A percentile compares a stretch with the other conserved stretches of the same genome.
Evolutionary conservation across 257 asterid genomes (phyloP).

Genomic region (Striga asiatica): DNA sequence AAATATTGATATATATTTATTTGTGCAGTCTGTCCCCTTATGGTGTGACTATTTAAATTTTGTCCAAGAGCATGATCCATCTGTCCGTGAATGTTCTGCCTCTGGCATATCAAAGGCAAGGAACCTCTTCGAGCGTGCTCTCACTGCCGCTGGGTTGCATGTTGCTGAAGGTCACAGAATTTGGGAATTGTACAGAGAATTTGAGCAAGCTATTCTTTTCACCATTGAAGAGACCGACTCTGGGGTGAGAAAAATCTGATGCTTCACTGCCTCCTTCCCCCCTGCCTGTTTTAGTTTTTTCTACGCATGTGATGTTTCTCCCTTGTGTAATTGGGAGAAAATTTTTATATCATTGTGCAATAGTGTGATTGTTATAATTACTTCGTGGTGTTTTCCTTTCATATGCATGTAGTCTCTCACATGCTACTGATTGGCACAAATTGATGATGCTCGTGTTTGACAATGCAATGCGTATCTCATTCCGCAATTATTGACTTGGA

Average conservation of each 20-base stretch:
- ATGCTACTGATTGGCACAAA: neutral
- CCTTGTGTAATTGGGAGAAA: neutral
- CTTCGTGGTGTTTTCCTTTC: neutral
- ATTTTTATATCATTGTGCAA: neutral
- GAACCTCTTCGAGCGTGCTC: constrained; percentile 81
- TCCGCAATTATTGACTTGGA: constrained; percentile 4
- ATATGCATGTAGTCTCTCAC: neutral
- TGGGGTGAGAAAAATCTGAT: constrained; percentile 34
- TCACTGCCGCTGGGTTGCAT: constrained; percentile 85
- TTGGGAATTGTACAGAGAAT: constrained; percentile 77
- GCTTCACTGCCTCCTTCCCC: too few relatives aligned
- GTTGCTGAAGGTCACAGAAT: constrained; percentile 71
- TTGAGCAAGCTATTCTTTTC: constrained; percentile 60
- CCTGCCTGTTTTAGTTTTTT: constrained; percentile 9
- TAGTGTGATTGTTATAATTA: neutral
- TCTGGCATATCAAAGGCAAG: constrained; percentile 68
- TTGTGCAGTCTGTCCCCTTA: constrained; percentile 71
- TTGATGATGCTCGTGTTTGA: neutral
- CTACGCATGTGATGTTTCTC: constrained; percentile 4
- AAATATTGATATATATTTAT: constrained; percentile 11
- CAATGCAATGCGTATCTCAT: neutral
- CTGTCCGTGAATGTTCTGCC: constrained; percentile 42
- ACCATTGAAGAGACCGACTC: constrained; percentile 48
- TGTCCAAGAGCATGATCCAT: constrained; percentile 63
- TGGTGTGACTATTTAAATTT: constrained; percentile 89